A percentile compares a stretch with the other conserved stretches of the same genome.
Evolutionary conservation across 176 grass and related monocot species (phyloP).

Genomic region (Miscanthus lutarioriparius): DNA sequence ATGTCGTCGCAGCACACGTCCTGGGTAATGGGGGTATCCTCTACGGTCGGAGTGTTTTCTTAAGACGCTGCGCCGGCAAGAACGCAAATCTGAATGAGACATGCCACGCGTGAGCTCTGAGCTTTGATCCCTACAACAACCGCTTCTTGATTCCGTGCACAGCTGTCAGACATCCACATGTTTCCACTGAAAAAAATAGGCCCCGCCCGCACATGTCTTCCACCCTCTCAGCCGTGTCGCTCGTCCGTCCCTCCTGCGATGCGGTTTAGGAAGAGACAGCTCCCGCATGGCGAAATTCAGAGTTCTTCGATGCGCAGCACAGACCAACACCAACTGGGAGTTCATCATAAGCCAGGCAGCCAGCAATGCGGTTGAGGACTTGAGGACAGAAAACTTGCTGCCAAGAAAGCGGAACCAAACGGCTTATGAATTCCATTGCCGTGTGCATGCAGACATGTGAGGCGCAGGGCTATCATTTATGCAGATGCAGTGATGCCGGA

Average conservation of each 20-base stretch:
- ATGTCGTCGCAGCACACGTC: neutral
- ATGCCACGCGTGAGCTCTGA: neutral
- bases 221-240: neutral
- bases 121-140: neutral
- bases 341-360: neutral
- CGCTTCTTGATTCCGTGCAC: neutral
- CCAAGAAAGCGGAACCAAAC: no score
- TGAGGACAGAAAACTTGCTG: neutral
- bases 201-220: neutral
- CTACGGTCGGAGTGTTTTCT: neutral
- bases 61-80: neutral
- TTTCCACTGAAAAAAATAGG: neutral
- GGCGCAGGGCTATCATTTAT: neutral
- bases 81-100: neutral
- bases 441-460: neutral
- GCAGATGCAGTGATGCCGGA: neutral
- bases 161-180: constrained; percentile 2
- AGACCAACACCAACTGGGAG: neutral
- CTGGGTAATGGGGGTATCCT: constrained; percentile 8
- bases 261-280: no score
- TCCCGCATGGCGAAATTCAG: neutral
- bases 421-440: no score
- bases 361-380: neutral
- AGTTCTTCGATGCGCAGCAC: neutral
- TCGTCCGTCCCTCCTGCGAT: neutral